Conservation (phyloP, 495 filamentous ascomycete species). For the Neurospora intermedia region DNA sequence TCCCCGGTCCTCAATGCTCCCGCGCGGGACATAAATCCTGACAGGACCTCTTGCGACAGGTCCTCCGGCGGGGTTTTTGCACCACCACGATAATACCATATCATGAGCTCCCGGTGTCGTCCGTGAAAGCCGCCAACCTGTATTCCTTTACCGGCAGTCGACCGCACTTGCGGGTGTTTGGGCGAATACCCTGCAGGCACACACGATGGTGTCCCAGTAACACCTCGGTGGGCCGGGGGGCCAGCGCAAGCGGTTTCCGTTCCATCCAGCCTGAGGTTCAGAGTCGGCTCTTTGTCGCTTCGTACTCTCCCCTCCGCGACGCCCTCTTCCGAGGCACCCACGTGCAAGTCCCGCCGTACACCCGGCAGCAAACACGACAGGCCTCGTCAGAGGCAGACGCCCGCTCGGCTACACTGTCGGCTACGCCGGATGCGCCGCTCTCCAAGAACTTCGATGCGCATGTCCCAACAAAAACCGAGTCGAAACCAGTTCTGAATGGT, state of each 20-base stretch:
- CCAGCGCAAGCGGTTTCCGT: slow-evolving; percentile 22
- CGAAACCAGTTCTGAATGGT: not conserved
- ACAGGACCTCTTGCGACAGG: not conserved
- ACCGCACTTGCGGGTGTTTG: slow-evolving; percentile 42
- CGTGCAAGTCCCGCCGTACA: not conserved
- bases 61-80: slow-evolving; percentile 1
- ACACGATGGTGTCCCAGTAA: slow-evolving; percentile 39
- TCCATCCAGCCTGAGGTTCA: not conserved
- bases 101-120: slow-evolving; percentile 22
- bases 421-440: not conserved
- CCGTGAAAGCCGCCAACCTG: slow-evolving; percentile 30
- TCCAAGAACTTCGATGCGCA: not conserved
- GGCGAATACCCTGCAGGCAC: slow-evolving; percentile 38
- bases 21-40: not conserved
- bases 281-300: not conserved
- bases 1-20: not conserved
- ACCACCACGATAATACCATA: slow-evolving; percentile 8
- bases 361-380: not conserved
- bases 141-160: slow-evolving; percentile 26
- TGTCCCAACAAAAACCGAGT: not conserved
- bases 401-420: not conserved
- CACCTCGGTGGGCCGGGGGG: slow-evolving; percentile 40
- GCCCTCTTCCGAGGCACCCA: not conserved
- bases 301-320: not conserved
- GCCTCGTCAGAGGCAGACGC: not conserved